Base-by-base conservation (phyloP, 208 protist species). In the Trypanosoma congolense region DNA sequence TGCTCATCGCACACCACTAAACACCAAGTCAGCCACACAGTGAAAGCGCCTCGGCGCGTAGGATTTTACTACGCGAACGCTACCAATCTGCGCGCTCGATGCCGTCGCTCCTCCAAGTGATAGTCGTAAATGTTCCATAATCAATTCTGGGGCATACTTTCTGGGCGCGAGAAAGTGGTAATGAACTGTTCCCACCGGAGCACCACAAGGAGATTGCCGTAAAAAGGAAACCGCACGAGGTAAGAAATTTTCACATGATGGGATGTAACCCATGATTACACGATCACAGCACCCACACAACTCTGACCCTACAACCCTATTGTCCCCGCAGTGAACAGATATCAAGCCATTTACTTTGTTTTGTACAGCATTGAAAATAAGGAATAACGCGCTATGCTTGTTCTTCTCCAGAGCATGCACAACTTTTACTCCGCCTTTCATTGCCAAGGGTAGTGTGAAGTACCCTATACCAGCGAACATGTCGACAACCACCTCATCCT, bases 401-500 rank as follows among this genome's bases (percentile, higher is more conserved):
- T 96, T 96, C 70, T 96, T 96, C 56, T 96, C 88, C 5, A 96
- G 60, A 10, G 87, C 84, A 58, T 91, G 70, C 29, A 96, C 56
- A 9, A 66, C 65, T 8, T 56, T 48, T 14, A 78, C 68, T n/a
- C 44, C 33, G 1, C 87, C 80, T 46, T 90, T 57, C 69, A 89
- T 80, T 0, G 88, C 84, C 12, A 96, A 56, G 0, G 92, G 92
- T 16, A 96, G 42, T 14, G 92, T 80, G 47, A 96, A 96, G 58
- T 96, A 96, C 9, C 92, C 92, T 38, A 96, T 95, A 5, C 92
- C 92, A 12, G 76, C 71, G 62, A 96, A 96, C 92, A 96, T 96
- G 52, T 96, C 92, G 3, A 96, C 85, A 31, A 96, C 83, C 3
- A 84, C 70, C 44, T 96, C 87, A 36, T 68, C 76, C n/a, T 46